A percentile compares a stretch with the other conserved stretches of the same genome.
These are phyloP conservation scores for Kuraishia cidri DNA, from an alignment of 805 yeast species.

Conservation along the genomic window DNA sequence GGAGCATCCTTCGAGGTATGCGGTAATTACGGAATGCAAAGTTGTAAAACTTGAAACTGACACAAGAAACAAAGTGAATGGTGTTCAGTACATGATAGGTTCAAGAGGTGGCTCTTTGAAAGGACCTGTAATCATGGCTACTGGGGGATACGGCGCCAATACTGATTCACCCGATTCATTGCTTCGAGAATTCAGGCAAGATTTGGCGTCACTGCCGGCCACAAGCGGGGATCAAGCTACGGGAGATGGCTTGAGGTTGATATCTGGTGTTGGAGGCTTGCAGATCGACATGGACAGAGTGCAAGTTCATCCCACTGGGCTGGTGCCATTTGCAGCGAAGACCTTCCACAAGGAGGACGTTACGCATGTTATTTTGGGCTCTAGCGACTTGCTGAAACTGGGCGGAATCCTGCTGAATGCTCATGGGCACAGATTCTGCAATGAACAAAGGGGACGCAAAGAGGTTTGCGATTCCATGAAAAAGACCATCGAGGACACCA, in stretches of 20 bases:
- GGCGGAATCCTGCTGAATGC: slow-evolving; percentile 51
- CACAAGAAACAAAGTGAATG: slow-evolving; percentile 14
- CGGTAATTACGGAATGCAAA: slow-evolving; percentile 20
- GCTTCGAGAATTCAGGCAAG: slow-evolving; percentile 48
- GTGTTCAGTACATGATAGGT: slow-evolving; percentile 21
- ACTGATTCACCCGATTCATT: slow-evolving; percentile 36
- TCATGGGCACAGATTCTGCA: slow-evolving; percentile 11
- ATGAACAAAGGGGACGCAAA: slow-evolving; percentile 31
- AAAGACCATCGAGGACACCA: slow-evolving; percentile 17
- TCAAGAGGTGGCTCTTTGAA: slow-evolving; percentile 15
- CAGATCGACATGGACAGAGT: slow-evolving; percentile 59
- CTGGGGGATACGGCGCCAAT: slow-evolving; percentile 66
- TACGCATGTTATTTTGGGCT: slow-evolving; percentile 33
- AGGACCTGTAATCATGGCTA: slow-evolving; percentile 55
- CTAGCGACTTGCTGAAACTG: slow-evolving; percentile 59
- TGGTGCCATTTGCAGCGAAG: slow-evolving; percentile 39
- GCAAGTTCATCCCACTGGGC: slow-evolving; percentile 64
- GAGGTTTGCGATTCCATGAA: slow-evolving; percentile 51
- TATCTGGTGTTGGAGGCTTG: slow-evolving; percentile 39
- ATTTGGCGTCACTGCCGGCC: slow-evolving; percentile 43
- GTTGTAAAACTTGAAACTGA: slow-evolving; percentile 24
- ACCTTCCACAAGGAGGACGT: slow-evolving; percentile 17
- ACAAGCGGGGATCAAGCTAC: slow-evolving; percentile 57
- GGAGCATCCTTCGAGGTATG: slow-evolving; percentile 27
- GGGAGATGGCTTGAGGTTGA: slow-evolving; percentile 54